Base-by-base conservation (phyloP, 441 rosid genomes). In the Melastoma candidum region DNA sequence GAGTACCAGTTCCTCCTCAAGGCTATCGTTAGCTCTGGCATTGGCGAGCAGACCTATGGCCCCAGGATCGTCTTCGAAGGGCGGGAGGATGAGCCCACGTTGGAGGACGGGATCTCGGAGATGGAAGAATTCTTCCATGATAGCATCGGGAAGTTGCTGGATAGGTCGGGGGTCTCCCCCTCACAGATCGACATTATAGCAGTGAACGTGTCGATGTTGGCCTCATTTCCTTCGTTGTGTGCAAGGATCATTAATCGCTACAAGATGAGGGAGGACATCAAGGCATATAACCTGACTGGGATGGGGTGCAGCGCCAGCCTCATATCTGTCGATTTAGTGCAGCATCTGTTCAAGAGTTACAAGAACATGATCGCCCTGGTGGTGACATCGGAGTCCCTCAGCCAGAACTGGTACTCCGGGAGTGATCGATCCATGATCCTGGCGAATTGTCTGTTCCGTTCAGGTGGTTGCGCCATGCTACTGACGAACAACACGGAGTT, bases 251-350 rank as follows among this genome's bases (percentile, higher is more conserved):
- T 63, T 5, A 63, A 60, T 53, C 41, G 9, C 46, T 52, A 52
- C 57, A 60, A 52, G 49, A 43, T 63, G 50, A 49, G 41, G 51
- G 54, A 45, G 11, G 67, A 63, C 60, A 27, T 64, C 5, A 64
- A 64, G 48, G 57, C 54, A 8, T 64, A 45, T 25, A 64, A 64
- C 24, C 63, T 64, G 36, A 57, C 68, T 7, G 63, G 63, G 11
- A 64, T 64, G 68, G 68, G 68, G 11, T 64, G 68, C 36, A 64
- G 68, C 48, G 68, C 68, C 13, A 64, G 58, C 58, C 39, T 64
- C 2, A 64, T 64, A 9, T 52, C 68, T 4, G 22, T 58, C 0
- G 68, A 64, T 17, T 11, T 64, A 2, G 58, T 64, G 27, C 51
- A 51, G 49, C 58, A 64, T 14, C 27, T 64, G 12, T 64, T 64